Percentiles rank a stretch among this genome's conserved stretches.
These are phyloP conservation scores for Xylaria telfairii DNA, from an alignment of 495 filamentous ascomycete genomes.

Conservation along the genomic window DNA sequence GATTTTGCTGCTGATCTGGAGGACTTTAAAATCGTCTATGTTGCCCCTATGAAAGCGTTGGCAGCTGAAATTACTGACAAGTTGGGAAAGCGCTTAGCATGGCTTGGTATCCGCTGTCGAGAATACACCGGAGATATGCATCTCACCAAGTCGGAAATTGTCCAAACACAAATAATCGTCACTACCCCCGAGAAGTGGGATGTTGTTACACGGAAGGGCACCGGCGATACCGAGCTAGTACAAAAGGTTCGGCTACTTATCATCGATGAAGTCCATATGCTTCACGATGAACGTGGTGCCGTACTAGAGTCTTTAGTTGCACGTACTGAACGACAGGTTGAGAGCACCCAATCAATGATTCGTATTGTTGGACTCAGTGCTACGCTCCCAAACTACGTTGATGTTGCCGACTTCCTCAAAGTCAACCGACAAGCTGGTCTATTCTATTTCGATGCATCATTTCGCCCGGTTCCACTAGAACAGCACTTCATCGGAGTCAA, in stretches of 20 bases:
- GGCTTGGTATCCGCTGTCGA: slow-evolving; percentile 86
- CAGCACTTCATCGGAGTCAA: slow-evolving; percentile 97
- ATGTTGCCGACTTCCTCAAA: slow-evolving; percentile 95
- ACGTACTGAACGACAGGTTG: slow-evolving; percentile 92
- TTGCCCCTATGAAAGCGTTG: slow-evolving; percentile 97
- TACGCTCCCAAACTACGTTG: slow-evolving; percentile 93
- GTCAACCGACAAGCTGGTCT: slow-evolving; percentile 92
- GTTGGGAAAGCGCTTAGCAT: slow-evolving; percentile 88
- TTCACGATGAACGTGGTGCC: slow-evolving; percentile 95
- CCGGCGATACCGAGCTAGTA: slow-evolving; percentile 94
- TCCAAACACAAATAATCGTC: slow-evolving; percentile 96
- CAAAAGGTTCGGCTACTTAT: slow-evolving; percentile 96
- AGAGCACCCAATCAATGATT: slow-evolving; percentile 97
- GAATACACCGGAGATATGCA: slow-evolving; percentile 99
- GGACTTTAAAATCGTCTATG: slow-evolving; percentile 98
- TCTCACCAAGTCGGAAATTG: slow-evolving; percentile 93
- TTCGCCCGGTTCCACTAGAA: slow-evolving; percentile 93
- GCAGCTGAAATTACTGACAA: slow-evolving; percentile 97
- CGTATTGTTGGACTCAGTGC: slow-evolving; percentile 94
- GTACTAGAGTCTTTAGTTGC: slow-evolving; percentile 96
- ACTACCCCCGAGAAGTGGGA: slow-evolving; percentile 99
- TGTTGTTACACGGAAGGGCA: slow-evolving; percentile 95
- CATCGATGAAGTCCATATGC: slow-evolving; percentile 99
- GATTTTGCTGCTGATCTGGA: slow-evolving; percentile 80
- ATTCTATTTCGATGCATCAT: slow-evolving; percentile 97